Base-by-base conservation (phyloP, 2,329 filamentous ascomycete species). In the Septoria linicola region DNA sequence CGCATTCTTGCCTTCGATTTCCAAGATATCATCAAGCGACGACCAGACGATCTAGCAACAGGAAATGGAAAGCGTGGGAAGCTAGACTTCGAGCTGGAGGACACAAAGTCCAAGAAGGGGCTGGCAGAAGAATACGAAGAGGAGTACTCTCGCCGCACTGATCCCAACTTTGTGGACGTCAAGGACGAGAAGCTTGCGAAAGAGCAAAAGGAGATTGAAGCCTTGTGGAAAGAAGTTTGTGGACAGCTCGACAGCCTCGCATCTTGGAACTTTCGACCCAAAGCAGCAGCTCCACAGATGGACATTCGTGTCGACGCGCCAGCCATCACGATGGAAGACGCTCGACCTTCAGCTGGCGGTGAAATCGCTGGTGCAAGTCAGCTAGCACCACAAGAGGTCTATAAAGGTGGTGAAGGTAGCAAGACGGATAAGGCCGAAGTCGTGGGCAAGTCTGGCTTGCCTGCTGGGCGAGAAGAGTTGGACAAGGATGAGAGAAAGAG, bases 251-350 rank as follows among this genome's bases (percentile, higher is more conserved):
- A 99, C 71, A 83, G 88, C 20, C 82, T 99, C 57, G 91, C 85
- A 71, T 95, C 88, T 68, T 95, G 89, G 85, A 88, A 96, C 73
- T 96, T 96, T 80, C 91, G 89, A 71, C 93, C 93, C 47, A 95
- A 91, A 74, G 85, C 88, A 8, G 80, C 85, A 1, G 86, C 86
- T 44, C 83, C 89, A n/a, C 82, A 82, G 39, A 81, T 99, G 57
- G 91, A 88, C 36, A 87, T 96, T 49, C 86, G 96, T 27, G 81
- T 89, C 20, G 92, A 97, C 71, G 88, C 93, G 3, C 89, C 91
- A n/a, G 89, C 88, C 3, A 85, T 97, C 59, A 80, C 82, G 60
- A 95, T 97, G 87, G 93, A 99, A 74, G 93, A 99, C 66, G 92
- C 90, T 1, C 87, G 95, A 63, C 92, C 93, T 6, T 85, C 87